phyloP scores from a whole-genome alignment of 371 early-diverging fungal species.

The Apophysomyces ossiformis region DNA sequence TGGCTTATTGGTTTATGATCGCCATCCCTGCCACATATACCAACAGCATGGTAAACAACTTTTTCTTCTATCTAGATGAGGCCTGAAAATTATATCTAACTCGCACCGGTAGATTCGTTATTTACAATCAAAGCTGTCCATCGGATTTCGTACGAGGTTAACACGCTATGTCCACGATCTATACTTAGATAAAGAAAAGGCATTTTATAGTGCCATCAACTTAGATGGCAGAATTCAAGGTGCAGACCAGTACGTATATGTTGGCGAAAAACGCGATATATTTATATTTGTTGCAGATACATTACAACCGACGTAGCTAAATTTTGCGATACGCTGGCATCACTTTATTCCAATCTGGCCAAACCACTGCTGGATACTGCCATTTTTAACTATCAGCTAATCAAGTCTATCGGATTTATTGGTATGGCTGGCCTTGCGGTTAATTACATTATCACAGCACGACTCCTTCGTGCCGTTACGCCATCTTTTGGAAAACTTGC shows the following conservation, averaged over 20 bases:
- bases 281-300: conserved; percentile 38
- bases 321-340: conserved; percentile 78
- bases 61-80: neutral
- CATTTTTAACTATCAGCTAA: conserved; percentile 85
- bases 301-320: conserved; percentile 86
- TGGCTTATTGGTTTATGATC: conserved; percentile 93
- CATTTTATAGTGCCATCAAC: conserved; percentile 85
- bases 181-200: conserved; percentile 75
- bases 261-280: neutral
- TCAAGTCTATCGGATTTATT: conserved; percentile 75
- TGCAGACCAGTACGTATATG: conserved; percentile 73
- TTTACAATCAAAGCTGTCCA: conserved; percentile 90
- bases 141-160: conserved; percentile 85
- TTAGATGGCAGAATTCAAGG: conserved; percentile 86
- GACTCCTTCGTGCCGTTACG: conserved; percentile 73
- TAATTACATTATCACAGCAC: conserved; percentile 75
- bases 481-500: conserved; percentile 89
- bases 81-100: neutral
- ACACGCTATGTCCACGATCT: conserved; percentile 80
- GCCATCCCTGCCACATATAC: conserved; percentile 97
- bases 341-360: conserved; percentile 83
- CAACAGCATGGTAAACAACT: conserved; percentile 86
- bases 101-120: conserved; percentile 65
- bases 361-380: conserved; percentile 86
- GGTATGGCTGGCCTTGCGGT: conserved; percentile 71